Percentiles rank a stretch among this genome's conserved stretches.
Evolutionary conservation across 1,284 basidiomycete species (phyloP).

Genomic region (Ganoderma resinaceum): DNA sequence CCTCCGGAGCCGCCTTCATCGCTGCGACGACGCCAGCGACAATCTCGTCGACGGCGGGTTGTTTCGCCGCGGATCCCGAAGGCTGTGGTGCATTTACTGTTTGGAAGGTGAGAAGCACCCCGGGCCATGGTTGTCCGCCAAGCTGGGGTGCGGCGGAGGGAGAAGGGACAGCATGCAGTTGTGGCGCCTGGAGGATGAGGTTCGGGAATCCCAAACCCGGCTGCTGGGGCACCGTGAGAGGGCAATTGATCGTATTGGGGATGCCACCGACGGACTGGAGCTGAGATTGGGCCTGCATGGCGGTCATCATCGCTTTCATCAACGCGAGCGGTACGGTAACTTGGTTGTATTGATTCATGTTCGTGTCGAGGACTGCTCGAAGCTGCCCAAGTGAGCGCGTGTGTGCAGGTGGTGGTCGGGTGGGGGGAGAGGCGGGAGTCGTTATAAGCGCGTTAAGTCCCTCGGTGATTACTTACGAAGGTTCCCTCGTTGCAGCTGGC

Average conservation of each 20-base stretch:
- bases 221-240: neutral
- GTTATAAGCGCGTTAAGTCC: neutral
- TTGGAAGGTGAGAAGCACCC: neutral
- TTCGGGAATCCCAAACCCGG: neutral
- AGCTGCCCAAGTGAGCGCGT: too few species aligned
- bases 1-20: neutral
- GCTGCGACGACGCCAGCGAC: neutral
- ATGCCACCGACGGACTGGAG: neutral
- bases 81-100: neutral
- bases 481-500: neutral
- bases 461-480: neutral
- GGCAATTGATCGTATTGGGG: neutral
- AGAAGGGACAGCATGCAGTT: neutral
- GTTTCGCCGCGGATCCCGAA: neutral
- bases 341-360: slow-evolving; percentile 6
- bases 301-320: neutral
- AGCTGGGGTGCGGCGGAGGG: neutral
- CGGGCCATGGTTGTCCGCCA: neutral
- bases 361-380: neutral
- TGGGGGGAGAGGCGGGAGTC: neutral
- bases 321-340: slow-evolving; percentile 1
- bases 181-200: neutral
- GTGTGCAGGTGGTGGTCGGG: neutral
- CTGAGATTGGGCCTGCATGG: neutral
- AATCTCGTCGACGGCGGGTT: neutral